Base-by-base conservation (phyloP, 1,139 yeast genomes). In the Suhomyces taliae region DNA sequence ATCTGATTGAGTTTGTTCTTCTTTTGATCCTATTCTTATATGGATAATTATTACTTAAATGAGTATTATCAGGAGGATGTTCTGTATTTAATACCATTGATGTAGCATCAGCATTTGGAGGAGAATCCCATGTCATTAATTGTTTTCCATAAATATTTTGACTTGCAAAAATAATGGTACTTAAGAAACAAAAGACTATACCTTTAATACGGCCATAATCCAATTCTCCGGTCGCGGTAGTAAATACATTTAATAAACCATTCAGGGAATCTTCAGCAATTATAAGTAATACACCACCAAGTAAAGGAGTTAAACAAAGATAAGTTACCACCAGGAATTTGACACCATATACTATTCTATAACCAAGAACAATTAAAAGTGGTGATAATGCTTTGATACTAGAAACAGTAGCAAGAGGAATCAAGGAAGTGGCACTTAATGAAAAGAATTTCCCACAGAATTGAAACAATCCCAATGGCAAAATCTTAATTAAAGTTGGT, bases 121-220 rank as follows among this genome's bases (percentile, higher is more conserved):
- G 45, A 6, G 61, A 43, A 38, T 64, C 68, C 73, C 74, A 69
- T 1, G 74, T 72, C 41, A 72, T 64, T 39, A 72, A 56, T 49
- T 66, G 70, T 48, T 72, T 72, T n/a, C 75, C 76, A 50, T 72
- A 72, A 8, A 72, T 71, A 48, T 70, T 72, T 48, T 72, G 76
- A 7, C 69, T 67, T 2, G 76, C 76, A 61, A 72, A 71, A 8
- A 70, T 62, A 4, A 71, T 41, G 8, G 72, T 61, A 48, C 74
- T 66, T 33, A 65, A 42, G 8, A 67, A 48, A 47, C 75, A 68
- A 46, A 57, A 69, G 2, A 56, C 34, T 24, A 70, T 47, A 5
- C 77, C 77, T 44, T 63, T 60, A 14, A 68, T 35, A 42, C 68
- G 68, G 14, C 48, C 49, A 12, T 48, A 45, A 41, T 65, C 63